A percentile compares a stretch with the other conserved stretches of the same genome.
Evolutionary conservation across 371 early-diverging fungal species (phyloP).

Genomic region (Mortierella sp.): DNA sequence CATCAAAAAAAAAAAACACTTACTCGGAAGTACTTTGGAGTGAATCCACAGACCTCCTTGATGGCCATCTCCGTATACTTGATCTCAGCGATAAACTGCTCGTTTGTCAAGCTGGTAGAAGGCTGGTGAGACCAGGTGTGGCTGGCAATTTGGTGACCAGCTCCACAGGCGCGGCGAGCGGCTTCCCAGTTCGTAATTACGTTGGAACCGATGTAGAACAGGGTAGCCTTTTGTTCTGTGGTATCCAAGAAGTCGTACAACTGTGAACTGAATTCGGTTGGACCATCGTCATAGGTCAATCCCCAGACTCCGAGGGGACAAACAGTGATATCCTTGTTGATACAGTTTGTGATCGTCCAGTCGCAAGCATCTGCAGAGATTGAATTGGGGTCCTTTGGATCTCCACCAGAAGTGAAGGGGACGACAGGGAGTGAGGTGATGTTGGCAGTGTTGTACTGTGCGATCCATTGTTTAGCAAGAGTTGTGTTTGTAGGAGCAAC

Average conservation of each 20-base stretch:
- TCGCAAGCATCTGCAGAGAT: slow-evolving; percentile 45
- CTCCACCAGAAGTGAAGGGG: slow-evolving; percentile 46
- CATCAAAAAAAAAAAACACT: slow-evolving; percentile 9
- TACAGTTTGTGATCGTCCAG: slow-evolving; percentile 55
- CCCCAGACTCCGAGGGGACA: slow-evolving; percentile 63
- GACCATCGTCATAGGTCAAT: slow-evolving; percentile 77
- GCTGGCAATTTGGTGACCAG: slow-evolving; percentile 79
- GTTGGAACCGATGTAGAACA: slow-evolving; percentile 80
- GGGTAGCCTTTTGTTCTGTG: slow-evolving; percentile 70
- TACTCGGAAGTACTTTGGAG: slow-evolving; percentile 57
- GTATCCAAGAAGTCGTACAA: slow-evolving; percentile 62
- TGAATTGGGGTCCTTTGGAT: slow-evolving; percentile 57
- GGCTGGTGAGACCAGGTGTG: slow-evolving; percentile 81
- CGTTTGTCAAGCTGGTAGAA: slow-evolving; percentile 75
- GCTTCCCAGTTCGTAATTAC: slow-evolving; percentile 56
- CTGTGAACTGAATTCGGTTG: slow-evolving; percentile 65
- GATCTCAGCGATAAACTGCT: slow-evolving; percentile 79
- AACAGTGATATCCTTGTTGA: slow-evolving; percentile 51
- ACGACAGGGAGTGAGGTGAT: slow-evolving; percentile 62
- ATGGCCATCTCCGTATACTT: slow-evolving; percentile 77
- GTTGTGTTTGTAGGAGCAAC: slow-evolving; percentile 53
- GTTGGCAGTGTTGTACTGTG: slow-evolving; percentile 43
- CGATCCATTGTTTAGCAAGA: slow-evolving; percentile 34
- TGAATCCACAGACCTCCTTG: slow-evolving; percentile 63
- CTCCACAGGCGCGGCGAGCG: slow-evolving; percentile 61